Evolutionary conservation across 768 basidiomycete species (phyloP), one percentile per base, ranked within the genome.

Genomic region (Clitopilus hobsonii): DNA sequence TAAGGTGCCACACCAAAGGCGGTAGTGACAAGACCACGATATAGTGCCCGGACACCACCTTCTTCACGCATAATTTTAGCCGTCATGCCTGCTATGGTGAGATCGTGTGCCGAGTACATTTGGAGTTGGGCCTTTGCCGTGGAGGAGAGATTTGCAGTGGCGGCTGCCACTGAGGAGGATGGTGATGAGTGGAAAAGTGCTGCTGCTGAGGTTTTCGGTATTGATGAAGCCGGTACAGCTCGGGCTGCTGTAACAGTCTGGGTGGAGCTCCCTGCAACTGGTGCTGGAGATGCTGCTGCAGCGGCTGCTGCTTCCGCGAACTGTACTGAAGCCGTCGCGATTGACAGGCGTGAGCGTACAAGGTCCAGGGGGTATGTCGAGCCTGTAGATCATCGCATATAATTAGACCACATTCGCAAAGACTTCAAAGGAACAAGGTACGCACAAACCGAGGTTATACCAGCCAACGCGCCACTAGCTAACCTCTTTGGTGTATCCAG

Each of bases 341-440:
- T 96, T 18, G 92, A 95, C 55, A 99, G 74, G 29, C 96, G 83
- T 23, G 93, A 90, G 41, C 96, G 83, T 26, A 98, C 90, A 49
- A 99, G 86, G 68, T 99, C 96, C 59, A 98, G 74, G 7, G 96
- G 96, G 73, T 94, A 92, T 71, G 91, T 94, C 48, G 90, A 79
- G 60, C 86, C 90, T 91, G 56, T 51, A 49, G 26, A 18, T 36
- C 32, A 36, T 36, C 32, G 32, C 45, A 49, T 38, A 28, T 16
- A 5, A 51, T 54, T 56, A 24, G 60, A 38, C 20, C 54, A 25
- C 22, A 53, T 45, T 49, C 61, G 53, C 27, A 27, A 56, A 41
- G 38, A 55, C 45, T 54, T 36, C n/a, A 38, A 38, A 56, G 53
- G 16, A 49, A 45, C 41, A 45, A 28, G 50, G 38, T 27, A 82